phyloP scores from a whole-genome alignment of 1,284 basidiomycete genomes.

The Vanrija sp. region DNA sequence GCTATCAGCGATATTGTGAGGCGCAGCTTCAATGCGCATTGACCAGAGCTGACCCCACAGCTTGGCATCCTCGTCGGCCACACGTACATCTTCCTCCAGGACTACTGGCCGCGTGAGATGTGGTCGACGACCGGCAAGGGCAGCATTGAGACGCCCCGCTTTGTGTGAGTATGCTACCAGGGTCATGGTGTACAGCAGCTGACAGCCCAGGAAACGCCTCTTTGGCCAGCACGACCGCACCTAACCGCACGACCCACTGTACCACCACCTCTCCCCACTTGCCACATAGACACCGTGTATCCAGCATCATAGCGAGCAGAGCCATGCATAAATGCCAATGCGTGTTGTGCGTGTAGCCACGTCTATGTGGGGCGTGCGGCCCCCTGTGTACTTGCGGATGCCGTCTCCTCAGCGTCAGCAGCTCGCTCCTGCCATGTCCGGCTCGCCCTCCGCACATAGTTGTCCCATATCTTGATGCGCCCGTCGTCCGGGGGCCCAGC shows the following conservation, averaged over 20 bases:
- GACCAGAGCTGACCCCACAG: conserved; percentile 23
- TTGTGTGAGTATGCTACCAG: conserved; percentile 60
- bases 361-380: background rate
- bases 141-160: conserved; percentile 69
- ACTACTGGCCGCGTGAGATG: conserved; percentile 93
- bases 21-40: conserved; percentile 1
- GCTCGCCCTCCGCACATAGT: too few species aligned
- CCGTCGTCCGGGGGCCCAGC: conserved; percentile 32
- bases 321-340: background rate
- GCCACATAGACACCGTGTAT: background rate
- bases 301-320: background rate
- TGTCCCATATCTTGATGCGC: conserved; percentile 17
- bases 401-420: too few species aligned
- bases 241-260: background rate
- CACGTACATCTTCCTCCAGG: conserved; percentile 85
- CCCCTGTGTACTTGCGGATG: background rate
- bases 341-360: too few species aligned
- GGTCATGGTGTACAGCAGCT: background rate
- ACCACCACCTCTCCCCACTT: background rate
- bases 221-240: conserved; percentile 9
- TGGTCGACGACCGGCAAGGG: conserved; percentile 39
- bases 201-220: conserved; percentile 8
- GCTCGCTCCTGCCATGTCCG: too few species aligned
- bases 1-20: conserved; percentile 73
- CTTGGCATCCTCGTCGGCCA: conserved; percentile 84